Evolutionary conservation across 441 rosid genomes (phyloP).

Genomic region (Hura crepitans): DNA sequence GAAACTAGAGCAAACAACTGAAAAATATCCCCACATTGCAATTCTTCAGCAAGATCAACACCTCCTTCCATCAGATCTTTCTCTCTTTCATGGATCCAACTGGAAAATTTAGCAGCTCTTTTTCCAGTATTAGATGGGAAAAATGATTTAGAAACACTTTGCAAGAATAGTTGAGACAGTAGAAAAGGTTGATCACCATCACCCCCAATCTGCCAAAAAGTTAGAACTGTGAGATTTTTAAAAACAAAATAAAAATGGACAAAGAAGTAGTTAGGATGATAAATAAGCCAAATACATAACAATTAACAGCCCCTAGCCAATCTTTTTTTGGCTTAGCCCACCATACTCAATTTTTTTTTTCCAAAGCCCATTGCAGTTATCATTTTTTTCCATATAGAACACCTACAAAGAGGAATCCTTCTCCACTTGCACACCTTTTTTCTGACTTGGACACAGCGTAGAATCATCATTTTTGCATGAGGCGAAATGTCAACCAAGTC

Average conservation of each 20-base stretch:
- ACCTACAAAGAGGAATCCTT: no score
- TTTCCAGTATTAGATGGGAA: conserved; percentile 82
- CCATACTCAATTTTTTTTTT: no score
- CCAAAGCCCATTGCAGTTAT: no score
- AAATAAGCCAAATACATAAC: no score
- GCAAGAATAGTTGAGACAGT: conserved; percentile 81
- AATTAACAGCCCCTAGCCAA: no score
- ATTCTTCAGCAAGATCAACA: conserved; percentile 56
- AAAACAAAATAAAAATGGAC: conserved; percentile 3
- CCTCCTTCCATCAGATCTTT: conserved; percentile 53
- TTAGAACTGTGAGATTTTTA: background rate
- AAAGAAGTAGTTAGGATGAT: background rate
- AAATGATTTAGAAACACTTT: conserved; percentile 64
- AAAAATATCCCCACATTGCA: conserved; percentile 90
- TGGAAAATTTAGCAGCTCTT: conserved; percentile 73
- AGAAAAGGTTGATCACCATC: conserved; percentile 68
- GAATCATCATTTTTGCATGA: no score
- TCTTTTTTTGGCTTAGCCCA: no score
- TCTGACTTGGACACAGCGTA: no score
- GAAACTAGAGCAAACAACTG: conserved; percentile 72
- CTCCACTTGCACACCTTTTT: no score
- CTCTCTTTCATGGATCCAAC: conserved; percentile 63
- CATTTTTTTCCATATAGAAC: no score
- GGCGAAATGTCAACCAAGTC: no score
- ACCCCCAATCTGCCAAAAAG: conserved; percentile 75